Evolutionary conservation across 805 yeast species (phyloP), one percentile per base, ranked within the genome.

Genomic region (Myxozyma monticola): DNA sequence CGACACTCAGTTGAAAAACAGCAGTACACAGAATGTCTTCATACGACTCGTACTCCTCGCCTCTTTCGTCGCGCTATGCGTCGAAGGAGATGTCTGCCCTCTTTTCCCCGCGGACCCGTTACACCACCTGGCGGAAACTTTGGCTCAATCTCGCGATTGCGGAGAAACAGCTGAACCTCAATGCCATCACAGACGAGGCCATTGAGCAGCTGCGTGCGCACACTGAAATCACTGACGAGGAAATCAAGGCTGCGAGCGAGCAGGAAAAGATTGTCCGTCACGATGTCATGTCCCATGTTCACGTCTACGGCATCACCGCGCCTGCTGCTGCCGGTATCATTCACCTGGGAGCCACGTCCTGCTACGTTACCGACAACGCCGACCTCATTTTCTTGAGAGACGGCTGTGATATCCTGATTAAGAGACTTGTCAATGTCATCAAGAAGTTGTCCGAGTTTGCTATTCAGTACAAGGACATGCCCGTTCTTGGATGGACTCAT

Each of bases 251-350:
- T 50, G 98, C 99, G 37, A 75, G 90, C 51, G 81, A 79, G 61
- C 97, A 93, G 73, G 99, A 93, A 72, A 96, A 98, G 45, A 89
- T 85, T 69, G 98, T 93, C 51, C 86, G 99, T 76, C 99, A 93
- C 71, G 99, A 93, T 68, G 99, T 93, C 62, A 93, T 93, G 99
- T 96, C 98, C 49, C 99, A 93, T 64, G 99, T 93, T 49, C 99
- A 93, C 68, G 87, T 85, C 51, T 93, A 86, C 68, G 99, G 99
- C 60, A 77, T 83, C 63, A 81, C 87, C 14, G 87, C 95, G 64
- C 99, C 99, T 17, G 85, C 84, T 5, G 99, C 99, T 30, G 91
- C 98, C 31, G 98, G 98, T 61, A 91, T 93, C 70, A 93, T 93
- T 65, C 99, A 93, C 70, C 76, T 93, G 65, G 99, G 99, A 67